Evolutionary conservation across 345 rosid genomes (phyloP).

Genomic region (Aurinia saxatilis): DNA sequence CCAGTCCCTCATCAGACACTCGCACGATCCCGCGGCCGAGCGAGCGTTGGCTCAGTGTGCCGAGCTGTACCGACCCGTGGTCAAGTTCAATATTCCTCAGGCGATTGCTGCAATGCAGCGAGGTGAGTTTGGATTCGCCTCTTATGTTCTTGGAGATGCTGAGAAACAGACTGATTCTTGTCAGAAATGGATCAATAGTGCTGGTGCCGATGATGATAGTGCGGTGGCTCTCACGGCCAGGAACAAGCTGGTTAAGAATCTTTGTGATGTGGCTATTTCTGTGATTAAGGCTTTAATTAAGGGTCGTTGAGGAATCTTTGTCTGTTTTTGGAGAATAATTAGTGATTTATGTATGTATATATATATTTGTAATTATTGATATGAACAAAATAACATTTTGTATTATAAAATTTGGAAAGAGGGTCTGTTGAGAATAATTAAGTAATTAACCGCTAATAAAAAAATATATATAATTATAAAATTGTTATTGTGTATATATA

Average conservation of each 20-base stretch:
- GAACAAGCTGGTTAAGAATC: conserved; percentile 44
- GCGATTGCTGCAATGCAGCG: conserved; percentile 54
- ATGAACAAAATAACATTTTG: neutral
- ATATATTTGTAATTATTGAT: conserved; percentile 14
- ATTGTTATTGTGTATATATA: too few species aligned
- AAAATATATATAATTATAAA: neutral
- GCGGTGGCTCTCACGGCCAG: conserved; percentile 41
- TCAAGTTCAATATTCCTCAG: conserved; percentile 76
- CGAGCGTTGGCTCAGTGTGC: conserved; percentile 68
- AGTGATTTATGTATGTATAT: neutral
- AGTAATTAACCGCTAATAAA: neutral
- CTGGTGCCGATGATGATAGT: conserved; percentile 11
- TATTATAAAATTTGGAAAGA: neutral
- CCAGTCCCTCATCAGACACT: conserved; percentile 32
- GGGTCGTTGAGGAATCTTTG: conserved; percentile 18
- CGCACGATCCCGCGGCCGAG: conserved; percentile 49
- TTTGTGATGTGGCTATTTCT: conserved; percentile 62
- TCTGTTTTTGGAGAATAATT: neutral
- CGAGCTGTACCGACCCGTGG: conserved; percentile 78
- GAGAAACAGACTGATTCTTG: conserved; percentile 57
- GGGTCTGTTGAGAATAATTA: neutral
- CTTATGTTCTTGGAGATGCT: conserved; percentile 49
- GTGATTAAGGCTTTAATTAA: conserved; percentile 42
- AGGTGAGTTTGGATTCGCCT: conserved; percentile 52
- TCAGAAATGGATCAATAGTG: conserved; percentile 46